Percentiles rank a stretch among this genome's conserved stretches.
phyloP scores from a whole-genome alignment of 1,284 basidiomycete species.

The Pseudozyma sp. region DNA sequence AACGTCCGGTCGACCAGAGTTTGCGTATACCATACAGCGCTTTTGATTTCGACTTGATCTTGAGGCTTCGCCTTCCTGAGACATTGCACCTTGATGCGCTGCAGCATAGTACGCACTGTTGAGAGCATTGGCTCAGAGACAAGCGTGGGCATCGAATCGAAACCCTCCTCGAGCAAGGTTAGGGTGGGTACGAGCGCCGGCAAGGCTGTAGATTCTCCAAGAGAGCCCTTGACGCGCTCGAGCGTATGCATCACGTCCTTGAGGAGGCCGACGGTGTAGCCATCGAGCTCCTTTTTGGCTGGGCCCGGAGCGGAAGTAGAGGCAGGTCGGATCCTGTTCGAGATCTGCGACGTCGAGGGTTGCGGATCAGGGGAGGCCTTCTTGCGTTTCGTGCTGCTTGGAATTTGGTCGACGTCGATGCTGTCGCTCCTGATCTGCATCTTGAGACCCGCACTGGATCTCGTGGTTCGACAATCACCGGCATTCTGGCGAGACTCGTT shows the following conservation, averaged over 20 bases:
- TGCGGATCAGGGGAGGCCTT: no score
- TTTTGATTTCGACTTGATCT: not conserved
- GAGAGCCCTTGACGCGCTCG: not conserved
- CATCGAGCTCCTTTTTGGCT: not conserved
- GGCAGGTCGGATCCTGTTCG: no score
- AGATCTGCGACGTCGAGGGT: no score
- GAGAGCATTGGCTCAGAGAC: not conserved
- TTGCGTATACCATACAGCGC: not conserved
- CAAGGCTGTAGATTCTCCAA: not conserved
- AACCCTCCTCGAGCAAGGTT: not conserved
- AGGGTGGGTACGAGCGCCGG: not conserved
- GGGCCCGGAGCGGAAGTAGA: no score
- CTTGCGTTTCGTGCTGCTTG: no score
- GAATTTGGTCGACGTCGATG: no score
- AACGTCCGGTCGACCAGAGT: constrained; percentile 2
- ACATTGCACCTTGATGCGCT: not conserved
- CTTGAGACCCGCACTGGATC: no score
- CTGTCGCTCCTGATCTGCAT: no score
- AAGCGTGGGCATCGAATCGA: not conserved
- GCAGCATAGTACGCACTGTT: not conserved
- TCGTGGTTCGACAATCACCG: no score
- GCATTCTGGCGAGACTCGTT: no score
- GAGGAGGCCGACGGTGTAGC: not conserved
- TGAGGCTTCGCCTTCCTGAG: not conserved
- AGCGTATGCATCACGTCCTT: not conserved